Conservation (phyloP, 1,284 basidiomycete genomes). For the Macrocybe sp. region DNA sequence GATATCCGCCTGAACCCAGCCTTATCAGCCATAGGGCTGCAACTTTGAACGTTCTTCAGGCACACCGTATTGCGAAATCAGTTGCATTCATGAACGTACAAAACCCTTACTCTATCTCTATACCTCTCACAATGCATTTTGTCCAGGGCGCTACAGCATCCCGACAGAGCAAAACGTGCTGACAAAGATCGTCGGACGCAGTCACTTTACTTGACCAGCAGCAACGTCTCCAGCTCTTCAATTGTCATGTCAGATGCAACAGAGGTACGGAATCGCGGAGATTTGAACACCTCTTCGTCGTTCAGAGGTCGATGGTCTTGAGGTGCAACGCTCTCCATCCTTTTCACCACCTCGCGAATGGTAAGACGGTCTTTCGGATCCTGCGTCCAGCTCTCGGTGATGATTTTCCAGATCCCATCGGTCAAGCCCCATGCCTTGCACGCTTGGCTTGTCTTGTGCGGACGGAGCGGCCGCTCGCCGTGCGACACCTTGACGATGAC, state of each 20-base stretch:
- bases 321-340: background rate
- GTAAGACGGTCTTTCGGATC: constrained; percentile 2
- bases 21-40: too few relatives aligned
- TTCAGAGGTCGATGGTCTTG: constrained; percentile 2
- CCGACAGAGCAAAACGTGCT: background rate
- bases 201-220: background rate
- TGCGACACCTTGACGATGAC: background rate
- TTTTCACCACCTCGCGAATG: background rate
- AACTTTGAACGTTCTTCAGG: too few relatives aligned
- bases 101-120: background rate
- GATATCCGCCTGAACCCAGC: too few relatives aligned
- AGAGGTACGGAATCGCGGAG: background rate
- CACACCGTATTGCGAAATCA: too few relatives aligned
- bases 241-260: background rate
- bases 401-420: constrained; percentile 1
- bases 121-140: background rate
- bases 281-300: constrained; percentile 2
- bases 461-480: background rate
- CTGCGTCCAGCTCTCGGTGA: constrained; percentile 3
- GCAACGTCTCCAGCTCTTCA: background rate
- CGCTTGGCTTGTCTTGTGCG: background rate
- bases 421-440: constrained; percentile 5
- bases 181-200: background rate
- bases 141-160: background rate
- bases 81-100: too few relatives aligned